Evolutionary conservation across 192 early-diverging fungal species (phyloP).

Genomic region (Lobosporangium transversale): DNA sequence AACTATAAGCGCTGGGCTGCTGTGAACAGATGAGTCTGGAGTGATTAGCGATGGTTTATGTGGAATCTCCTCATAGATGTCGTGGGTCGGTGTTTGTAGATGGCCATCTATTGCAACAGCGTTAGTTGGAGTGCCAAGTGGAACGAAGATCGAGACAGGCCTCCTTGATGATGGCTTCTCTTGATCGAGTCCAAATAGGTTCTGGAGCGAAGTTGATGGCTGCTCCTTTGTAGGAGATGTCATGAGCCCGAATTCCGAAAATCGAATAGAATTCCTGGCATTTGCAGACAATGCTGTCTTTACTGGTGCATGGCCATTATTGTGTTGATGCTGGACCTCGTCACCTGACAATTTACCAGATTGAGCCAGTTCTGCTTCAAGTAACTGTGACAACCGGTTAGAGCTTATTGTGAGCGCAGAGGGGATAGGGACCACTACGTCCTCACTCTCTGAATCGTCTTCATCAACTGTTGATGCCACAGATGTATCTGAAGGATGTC

Average conservation of each 20-base stretch:
- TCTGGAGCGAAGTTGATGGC: conserved; percentile 3
- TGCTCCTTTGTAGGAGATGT: background rate
- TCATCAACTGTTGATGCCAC: conserved; percentile 20
- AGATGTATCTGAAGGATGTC: conserved; percentile 28
- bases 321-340: conserved; percentile 5
- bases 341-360: conserved; percentile 15
- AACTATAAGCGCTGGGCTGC: background rate
- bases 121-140: background rate
- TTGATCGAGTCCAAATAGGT: background rate
- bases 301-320: conserved; percentile 3
- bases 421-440: conserved; percentile 16
- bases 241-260: conserved; percentile 12
- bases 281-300: conserved; percentile 12
- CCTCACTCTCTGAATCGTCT: conserved; percentile 35
- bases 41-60: background rate
- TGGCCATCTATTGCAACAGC: background rate
- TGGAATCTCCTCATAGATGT: background rate
- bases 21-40: background rate
- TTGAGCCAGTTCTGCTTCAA: conserved; percentile 24
- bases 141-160: conserved; percentile 24
- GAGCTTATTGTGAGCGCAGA: conserved; percentile 3
- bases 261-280: conserved; percentile 27
- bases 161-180: conserved; percentile 2
- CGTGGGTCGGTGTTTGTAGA: background rate
- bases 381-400: conserved; percentile 27